Conservation (phyloP, 208 protist genomes). For the Herpetomonas samuelpessoai region DNA sequence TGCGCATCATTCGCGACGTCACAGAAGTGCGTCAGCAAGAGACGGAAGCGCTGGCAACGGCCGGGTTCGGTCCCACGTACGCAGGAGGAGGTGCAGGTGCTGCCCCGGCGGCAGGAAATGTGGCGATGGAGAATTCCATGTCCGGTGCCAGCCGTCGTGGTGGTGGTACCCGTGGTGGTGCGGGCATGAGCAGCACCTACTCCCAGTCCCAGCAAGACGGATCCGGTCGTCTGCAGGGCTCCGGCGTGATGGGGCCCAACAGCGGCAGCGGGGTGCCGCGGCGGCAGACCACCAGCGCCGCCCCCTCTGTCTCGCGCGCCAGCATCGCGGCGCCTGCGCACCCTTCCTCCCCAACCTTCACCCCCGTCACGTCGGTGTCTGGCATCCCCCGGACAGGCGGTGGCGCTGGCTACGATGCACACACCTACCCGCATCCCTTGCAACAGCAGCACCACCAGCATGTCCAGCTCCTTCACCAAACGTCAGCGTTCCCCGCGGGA, state of each 20-base stretch:
- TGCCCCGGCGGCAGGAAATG: not conserved
- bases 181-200: conserved; percentile 2
- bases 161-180: not conserved
- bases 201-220: not conserved
- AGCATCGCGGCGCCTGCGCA: not conserved
- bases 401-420: no score
- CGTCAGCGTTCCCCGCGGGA: not conserved
- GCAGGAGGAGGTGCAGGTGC: conserved; percentile 1
- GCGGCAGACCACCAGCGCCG: not conserved
- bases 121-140: conserved; percentile 5
- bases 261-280: not conserved
- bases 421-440: no score
- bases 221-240: not conserved
- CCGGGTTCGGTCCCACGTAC: not conserved
- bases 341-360: not conserved
- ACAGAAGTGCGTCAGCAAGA: conserved; percentile 28
- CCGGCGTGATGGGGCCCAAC: not conserved
- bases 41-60: not conserved
- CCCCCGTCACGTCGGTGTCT: not conserved
- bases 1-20: conserved; percentile 17
- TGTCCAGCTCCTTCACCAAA: no score
- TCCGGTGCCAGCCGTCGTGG: not conserved
- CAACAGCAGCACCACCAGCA: no score
- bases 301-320: not conserved
- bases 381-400: not conserved